Base-by-base conservation (phyloP, 1,284 basidiomycete species). In the Nidula niveotomentosa region DNA sequence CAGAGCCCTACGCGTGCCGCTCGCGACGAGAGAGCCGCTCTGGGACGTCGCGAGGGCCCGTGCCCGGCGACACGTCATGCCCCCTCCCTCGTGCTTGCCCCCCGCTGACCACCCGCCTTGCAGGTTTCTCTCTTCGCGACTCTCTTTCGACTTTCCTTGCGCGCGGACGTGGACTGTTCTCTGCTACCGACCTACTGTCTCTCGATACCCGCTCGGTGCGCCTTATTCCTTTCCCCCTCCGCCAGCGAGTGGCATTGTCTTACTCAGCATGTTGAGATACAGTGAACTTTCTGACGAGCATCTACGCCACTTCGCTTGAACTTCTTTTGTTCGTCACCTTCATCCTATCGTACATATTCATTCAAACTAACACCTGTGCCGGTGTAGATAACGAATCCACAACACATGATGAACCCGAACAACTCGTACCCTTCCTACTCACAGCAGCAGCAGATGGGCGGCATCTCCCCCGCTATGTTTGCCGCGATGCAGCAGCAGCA, bases 391-490 rank as follows among this genome's bases (percentile, higher is more conserved):
- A n/a, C 45, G 12, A 15, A n/a, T 46, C 18, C 45, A 10, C 9
- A n/a, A 13, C 45, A n/a, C 45, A 54, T 59, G 47, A 51, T 57
- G 44, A 47, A 37, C 53, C 37, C 52, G 15, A 51, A 46, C 49
- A 58, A 56, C 48, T 34, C 62, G 36, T 62, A 53, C 50, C 49
- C 58, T 43, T 63, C 55, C 44, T 58, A 54, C 52, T 18, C 58
- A 18, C 58, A 13, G 9, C 10, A 10, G n/a, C 13, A 23, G 45
- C 45, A 46, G 18, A 23, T 23, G 23, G 23, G 23, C 23, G 23
- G 58, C 48, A 67, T 69, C 54, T 71, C 68, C 49, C 67, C 69
- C 17, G 68, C 71, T 46, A 73, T 74, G 65, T 68, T 73, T 54
- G 69, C 70, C 43, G 63, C 68, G 41, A 69, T 67, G 37, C 64